A percentile compares a stretch with the other conserved stretches of the same genome.
phyloP scores from a whole-genome alignment of 1,284 basidiomycete genomes.

The Trichosporon ovoides region DNA sequence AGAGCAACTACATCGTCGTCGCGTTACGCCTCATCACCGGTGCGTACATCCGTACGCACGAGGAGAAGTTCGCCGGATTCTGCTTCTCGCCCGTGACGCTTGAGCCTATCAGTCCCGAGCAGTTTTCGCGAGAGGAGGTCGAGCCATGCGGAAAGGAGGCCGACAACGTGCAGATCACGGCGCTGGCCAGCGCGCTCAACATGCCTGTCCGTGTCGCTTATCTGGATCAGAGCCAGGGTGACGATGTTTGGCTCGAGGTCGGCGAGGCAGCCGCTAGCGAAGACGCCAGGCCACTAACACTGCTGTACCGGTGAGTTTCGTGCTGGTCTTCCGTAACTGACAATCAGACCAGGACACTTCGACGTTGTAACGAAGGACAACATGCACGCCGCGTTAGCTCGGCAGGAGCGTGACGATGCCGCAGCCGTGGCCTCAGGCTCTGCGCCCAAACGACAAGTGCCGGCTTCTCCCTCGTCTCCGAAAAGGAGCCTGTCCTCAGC shows the following conservation, averaged over 20 bases:
- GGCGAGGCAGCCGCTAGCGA: conserved; percentile 48
- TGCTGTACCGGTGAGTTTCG: conserved; percentile 66
- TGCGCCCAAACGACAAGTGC: too few relatives aligned
- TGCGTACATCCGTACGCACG: conserved; percentile 66
- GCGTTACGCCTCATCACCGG: conserved; percentile 70
- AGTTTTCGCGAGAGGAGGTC: conserved; percentile 71
- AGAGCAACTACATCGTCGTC: conserved; percentile 45
- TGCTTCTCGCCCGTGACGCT: conserved; percentile 68
- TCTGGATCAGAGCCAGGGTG: conserved; percentile 58
- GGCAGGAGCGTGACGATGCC: neutral
- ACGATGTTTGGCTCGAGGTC: conserved; percentile 63
- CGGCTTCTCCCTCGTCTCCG: too few relatives aligned
- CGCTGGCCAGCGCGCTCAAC: conserved; percentile 63
- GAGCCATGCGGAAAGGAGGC: conserved; percentile 78
- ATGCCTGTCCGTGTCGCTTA: conserved; percentile 72
- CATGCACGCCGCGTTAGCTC: neutral
- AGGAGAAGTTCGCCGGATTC: conserved; percentile 64
- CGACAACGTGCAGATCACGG: conserved; percentile 80
- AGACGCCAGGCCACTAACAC: conserved; percentile 49
- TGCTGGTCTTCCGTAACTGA: conserved; percentile 8
- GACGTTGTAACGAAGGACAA: conserved; percentile 57
- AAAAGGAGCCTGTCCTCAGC: too few relatives aligned
- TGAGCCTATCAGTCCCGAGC: conserved; percentile 56
- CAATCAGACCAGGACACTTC: conserved; percentile 66
- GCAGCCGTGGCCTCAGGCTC: neutral